A percentile compares a stretch with the other conserved stretches of the same genome.
These are phyloP conservation scores for Kluyveromyces lactis DNA, from an alignment of 805 yeast species.

Conservation along the genomic window DNA sequence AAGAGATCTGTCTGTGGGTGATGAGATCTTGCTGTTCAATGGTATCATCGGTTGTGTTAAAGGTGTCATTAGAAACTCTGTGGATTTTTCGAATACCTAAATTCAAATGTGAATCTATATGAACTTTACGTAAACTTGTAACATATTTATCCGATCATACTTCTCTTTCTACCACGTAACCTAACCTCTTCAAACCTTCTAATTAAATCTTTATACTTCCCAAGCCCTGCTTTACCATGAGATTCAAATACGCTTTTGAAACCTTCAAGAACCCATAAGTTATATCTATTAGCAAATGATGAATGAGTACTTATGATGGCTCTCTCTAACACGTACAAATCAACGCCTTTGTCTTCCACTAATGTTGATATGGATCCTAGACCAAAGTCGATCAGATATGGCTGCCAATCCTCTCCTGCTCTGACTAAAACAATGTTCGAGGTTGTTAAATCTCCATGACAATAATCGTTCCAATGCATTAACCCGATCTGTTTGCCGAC, in stretches of 20 bases:
- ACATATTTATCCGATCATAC: conserved; percentile 68
- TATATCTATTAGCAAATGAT: conserved; percentile 51
- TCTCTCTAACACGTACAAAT: conserved; percentile 84
- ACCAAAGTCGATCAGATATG: conserved; percentile 85
- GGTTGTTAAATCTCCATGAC: conserved; percentile 92
- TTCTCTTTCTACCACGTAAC: conserved; percentile 87
- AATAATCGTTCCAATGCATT: conserved; percentile 67
- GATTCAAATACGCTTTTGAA: conserved; percentile 37
- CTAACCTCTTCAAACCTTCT: conserved; percentile 75
- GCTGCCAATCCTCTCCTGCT: conserved; percentile 27
- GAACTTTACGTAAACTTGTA: not conserved
- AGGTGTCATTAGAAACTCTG: conserved; percentile 37
- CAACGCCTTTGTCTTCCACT: conserved; percentile 95
- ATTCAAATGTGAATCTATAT: not conserved
- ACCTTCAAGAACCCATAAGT: conserved; percentile 65
- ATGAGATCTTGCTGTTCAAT: conserved; percentile 64
- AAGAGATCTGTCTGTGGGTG: conserved; percentile 51
- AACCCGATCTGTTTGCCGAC: conserved; percentile 66
- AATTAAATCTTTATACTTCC: conserved; percentile 43
- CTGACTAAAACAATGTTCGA: conserved; percentile 66
- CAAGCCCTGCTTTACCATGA: conserved; percentile 30
- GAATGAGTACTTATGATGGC: conserved; percentile 92
- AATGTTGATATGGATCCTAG: conserved; percentile 66
- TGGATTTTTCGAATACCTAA: conserved; percentile 1
- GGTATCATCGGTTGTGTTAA: conserved; percentile 74